Base-by-base conservation (phyloP, 176 grass and related monocot species). In the Poa annua region DNA sequence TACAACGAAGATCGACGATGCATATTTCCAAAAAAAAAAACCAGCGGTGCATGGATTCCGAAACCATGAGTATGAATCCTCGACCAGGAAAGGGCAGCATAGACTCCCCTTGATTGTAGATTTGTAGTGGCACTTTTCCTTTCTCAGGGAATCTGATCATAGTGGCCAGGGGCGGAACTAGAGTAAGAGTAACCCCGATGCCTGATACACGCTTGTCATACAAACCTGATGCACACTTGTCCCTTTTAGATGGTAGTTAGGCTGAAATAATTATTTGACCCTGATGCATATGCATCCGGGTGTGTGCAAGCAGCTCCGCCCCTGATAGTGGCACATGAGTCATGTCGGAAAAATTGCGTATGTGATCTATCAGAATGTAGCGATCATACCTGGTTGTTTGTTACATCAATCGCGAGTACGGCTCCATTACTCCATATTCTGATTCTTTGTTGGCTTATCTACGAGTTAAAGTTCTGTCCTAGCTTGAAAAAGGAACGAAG, bases 361-460 rank as follows among this genome's bases (percentile, higher is more conserved):
- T 38, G 5, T 38, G 36, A 38, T 64, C 60, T 7, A 57, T 64
- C 5, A 33, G 4, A 3, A 64, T 29, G 25, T 15, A 33, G 60
- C 60, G 11, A 64, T 2, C 60, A 33, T 32, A 25, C 60, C 16
- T 12, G 9, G 17, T 25, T 25, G 57, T 1, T 42, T 8, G 36
- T 42, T 34, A 34, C 14, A 34, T 8, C 29, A 29, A 29, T 29
- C 13, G 34, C 24, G 61, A 66, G 33, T 19, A 33, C 32, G 62
- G 29, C 62, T 3, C 7, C 7, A 66, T 35, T 29, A 14, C 62
- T 3, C 7, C 7, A 66, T 35, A 17, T 35, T 66, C 62, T 6
- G 62, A 66, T 66, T 66, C 29, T 35, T 35, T 14, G 62, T 66
- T 66, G 62, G 26, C 5, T 64, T 64, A 26, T 64, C 61, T 64